Evolutionary conservation across 176 grass and related monocot species (phyloP).

Genomic region (Oryza longistaminata): DNA sequence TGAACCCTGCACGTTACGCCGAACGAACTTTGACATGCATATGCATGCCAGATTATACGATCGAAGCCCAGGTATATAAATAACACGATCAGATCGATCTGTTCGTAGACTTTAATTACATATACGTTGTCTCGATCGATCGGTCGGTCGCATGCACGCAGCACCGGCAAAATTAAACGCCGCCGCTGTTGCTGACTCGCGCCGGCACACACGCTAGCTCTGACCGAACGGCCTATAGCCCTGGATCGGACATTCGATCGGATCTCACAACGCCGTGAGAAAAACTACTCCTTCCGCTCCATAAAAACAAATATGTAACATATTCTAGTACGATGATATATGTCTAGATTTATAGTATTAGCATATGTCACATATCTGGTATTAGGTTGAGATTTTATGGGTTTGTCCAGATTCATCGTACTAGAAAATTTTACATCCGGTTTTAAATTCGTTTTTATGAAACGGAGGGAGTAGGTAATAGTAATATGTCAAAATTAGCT

Average conservation of each 20-base stretch:
- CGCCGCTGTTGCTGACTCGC: slow-evolving; percentile 39
- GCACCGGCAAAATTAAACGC: slow-evolving; percentile 22
- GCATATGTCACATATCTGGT: no score
- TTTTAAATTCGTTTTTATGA: no score
- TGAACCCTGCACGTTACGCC: background rate
- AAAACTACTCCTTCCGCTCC: no score
- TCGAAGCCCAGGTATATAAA: background rate
- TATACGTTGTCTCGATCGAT: background rate
- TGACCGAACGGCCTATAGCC: background rate
- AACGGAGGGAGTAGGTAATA: no score
- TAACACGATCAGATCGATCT: background rate
- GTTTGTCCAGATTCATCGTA: no score
- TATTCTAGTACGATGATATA: no score
- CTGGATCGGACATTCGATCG: slow-evolving; percentile 8
- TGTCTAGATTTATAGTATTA: no score
- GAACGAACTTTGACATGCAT: background rate
- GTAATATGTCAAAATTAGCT: no score
- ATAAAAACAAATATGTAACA: no score
- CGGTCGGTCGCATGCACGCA: background rate
- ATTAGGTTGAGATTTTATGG: no score
- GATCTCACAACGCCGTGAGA: background rate
- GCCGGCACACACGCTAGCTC: slow-evolving; percentile 9
- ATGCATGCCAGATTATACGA: background rate
- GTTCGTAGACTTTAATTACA: background rate
- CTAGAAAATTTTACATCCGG: no score